Evolutionary conservation across 73 alveolate genomes (phyloP).

Genomic region (Symbiodinium pilosum): DNA sequence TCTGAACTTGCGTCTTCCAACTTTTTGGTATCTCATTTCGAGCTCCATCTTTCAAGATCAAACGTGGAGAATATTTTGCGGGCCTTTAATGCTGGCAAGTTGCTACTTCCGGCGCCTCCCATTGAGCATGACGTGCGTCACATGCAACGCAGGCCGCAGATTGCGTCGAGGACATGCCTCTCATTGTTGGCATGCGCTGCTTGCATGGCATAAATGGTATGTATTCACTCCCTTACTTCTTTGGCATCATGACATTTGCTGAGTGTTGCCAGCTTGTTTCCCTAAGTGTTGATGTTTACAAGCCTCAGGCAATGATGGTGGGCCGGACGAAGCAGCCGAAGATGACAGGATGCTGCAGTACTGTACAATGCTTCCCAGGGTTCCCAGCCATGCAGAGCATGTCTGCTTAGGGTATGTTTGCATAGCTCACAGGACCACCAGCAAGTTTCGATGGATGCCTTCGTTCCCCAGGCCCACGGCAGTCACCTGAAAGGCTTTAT

Average conservation of each 20-base stretch:
- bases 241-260: neutral
- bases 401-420: neutral
- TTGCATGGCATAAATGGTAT: neutral
- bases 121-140: too few species aligned
- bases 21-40: too few species aligned
- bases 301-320: neutral
- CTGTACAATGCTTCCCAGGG: neutral
- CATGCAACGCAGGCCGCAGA: slow-evolving; percentile 4
- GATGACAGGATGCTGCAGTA: neutral
- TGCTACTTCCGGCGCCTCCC: too few species aligned
- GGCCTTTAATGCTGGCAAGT: too few species aligned
- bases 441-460: neutral
- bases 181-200: neutral
- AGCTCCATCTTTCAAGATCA: too few species aligned
- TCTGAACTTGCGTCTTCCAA: too few species aligned
- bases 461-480: neutral
- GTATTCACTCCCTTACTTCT: neutral
- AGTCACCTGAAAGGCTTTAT: too few species aligned
- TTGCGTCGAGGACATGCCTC: neutral
- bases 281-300: neutral
- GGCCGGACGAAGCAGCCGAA: neutral
- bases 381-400: neutral
- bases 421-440: neutral
- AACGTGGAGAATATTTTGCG: too few species aligned
- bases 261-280: neutral